Base-by-base conservation (phyloP, 306 rosid genomes). In the Malus fusca region DNA sequence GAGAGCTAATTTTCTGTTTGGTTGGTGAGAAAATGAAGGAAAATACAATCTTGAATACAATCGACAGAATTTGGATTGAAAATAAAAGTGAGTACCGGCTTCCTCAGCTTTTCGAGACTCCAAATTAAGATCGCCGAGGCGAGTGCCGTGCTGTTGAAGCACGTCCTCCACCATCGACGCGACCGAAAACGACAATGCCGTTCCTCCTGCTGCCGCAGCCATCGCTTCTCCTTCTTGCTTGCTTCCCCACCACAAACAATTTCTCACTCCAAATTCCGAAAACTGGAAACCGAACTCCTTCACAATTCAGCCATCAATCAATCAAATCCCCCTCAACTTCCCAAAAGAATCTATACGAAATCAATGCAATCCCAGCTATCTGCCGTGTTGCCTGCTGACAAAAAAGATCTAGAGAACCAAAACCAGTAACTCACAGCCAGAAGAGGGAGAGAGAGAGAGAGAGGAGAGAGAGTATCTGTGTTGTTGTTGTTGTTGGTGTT, bases 111-210 rank as follows among this genome's bases (percentile, higher is more conserved):
- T 89, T 53, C 97, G 85, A 40, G 84, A 90, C 73, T 88, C 96
- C 82, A 90, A 90, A 88, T 92, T 95, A 64, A 95, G 92, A 82
- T 83, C 95, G 56, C 89, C 79, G 84, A 70, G 84, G 19, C 90
- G 87, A 82, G 73, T 78, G 15, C 96, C 92, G 23, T 95, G 97
- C 74, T 89, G 97, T 68, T 90, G 96, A 67, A 95, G 98, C 74
- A 95, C 97, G 75, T 95, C 90, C 76, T 95, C 96, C 84, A 95
- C 90, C 75, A 93, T 76, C 15, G 96, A 88, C 35, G 92, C 89
- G 35, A 90, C 97, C n/a, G 98, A 92, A 80, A 90, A 88, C 56
- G 88, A 90, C 42, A 88, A 64, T 75, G 92, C 33, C 70, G 8
- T 51, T 51, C 55, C 55, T 18, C 70, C 81, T 58, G 78, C 89